A percentile compares a stretch with the other conserved stretches of the same genome.
These are phyloP conservation scores for Picea abies DNA, from an alignment of 83 land plant species.

Conservation along the genomic window DNA sequence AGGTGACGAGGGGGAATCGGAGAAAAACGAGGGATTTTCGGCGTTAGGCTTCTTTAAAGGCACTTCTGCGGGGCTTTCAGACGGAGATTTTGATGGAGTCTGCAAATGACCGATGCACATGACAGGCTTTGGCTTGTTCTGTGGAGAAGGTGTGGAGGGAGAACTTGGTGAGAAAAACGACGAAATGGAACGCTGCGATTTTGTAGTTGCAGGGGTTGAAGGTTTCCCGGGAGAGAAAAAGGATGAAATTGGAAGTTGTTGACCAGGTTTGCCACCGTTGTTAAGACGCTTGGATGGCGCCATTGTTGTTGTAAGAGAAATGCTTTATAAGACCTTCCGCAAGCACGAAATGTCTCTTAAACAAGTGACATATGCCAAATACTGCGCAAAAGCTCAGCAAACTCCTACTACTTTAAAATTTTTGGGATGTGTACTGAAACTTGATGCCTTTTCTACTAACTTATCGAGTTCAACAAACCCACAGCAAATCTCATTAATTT, in stretches of 20 bases:
- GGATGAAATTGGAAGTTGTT: constrained; percentile 66
- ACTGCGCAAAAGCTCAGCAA: no score
- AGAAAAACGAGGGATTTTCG: not conserved
- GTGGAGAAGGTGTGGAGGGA: not conserved
- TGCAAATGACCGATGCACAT: not conserved
- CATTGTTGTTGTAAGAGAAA: constrained; percentile 5
- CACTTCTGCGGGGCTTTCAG: not conserved
- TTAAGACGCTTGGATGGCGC: constrained; percentile 46
- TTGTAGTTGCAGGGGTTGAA: constrained; percentile 8
- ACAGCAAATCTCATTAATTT: no score
- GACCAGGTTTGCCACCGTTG: constrained; percentile 65
- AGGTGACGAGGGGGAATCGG: not conserved
- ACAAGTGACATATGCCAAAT: no score
- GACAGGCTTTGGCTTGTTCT: constrained; percentile 1
- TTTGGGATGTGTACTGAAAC: no score
- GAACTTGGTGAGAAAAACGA: not conserved
- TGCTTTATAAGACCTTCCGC: not conserved
- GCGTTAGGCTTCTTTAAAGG: not conserved
- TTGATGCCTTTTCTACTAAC: no score
- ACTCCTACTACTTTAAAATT: no score
- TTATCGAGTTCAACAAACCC: no score
- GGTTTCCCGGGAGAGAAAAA: constrained; percentile 57
- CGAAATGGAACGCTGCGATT: constrained; percentile 16
- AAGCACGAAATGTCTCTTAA: no score
- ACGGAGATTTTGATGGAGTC: not conserved